phyloP scores from a whole-genome alignment of 345 rosid genomes.

The Rhizophora apiculata region DNA sequence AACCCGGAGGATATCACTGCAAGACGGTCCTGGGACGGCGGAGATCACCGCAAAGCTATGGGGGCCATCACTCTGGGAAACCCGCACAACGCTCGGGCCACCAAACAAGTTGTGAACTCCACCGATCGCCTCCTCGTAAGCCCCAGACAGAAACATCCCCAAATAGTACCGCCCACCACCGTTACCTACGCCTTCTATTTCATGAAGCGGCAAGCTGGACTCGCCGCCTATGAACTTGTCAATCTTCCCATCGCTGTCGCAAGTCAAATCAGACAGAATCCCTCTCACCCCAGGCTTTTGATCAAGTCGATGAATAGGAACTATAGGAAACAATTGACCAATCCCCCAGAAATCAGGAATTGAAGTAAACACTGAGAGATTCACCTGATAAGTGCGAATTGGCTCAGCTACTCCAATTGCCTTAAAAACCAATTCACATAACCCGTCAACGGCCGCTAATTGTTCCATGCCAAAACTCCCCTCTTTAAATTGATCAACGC shows the following conservation, averaged over 20 bases:
- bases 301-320: slow-evolving; percentile 80
- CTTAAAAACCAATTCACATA: slow-evolving; percentile 64
- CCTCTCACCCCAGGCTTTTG: slow-evolving; percentile 70
- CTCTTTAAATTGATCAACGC: slow-evolving; percentile 75
- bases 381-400: slow-evolving; percentile 65
- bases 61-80: slow-evolving; percentile 89
- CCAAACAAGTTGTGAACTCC: slow-evolving; percentile 95
- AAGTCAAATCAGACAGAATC: slow-evolving; percentile 79
- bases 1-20: slow-evolving; percentile 83
- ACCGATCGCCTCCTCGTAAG: slow-evolving; percentile 98
- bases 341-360: slow-evolving; percentile 98
- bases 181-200: slow-evolving; percentile 39
- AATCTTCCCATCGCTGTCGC: slow-evolving; percentile 93
- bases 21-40: slow-evolving; percentile 81
- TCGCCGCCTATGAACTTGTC: slow-evolving; percentile 87
- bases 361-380: slow-evolving; percentile 86
- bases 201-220: slow-evolving; percentile 85
- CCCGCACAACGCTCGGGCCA: slow-evolving; percentile 84
- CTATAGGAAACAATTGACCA: slow-evolving; percentile 83
- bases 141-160: slow-evolving; percentile 99
- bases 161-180: slow-evolving; percentile 52
- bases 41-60: slow-evolving; percentile 83
- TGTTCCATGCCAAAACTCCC: slow-evolving; percentile 76
- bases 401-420: slow-evolving; percentile 54
- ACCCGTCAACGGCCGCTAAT: slow-evolving; percentile 76